phyloP scores from a whole-genome alignment of 2,329 filamentous ascomycete genomes.

The Penicillium digitatum region DNA sequence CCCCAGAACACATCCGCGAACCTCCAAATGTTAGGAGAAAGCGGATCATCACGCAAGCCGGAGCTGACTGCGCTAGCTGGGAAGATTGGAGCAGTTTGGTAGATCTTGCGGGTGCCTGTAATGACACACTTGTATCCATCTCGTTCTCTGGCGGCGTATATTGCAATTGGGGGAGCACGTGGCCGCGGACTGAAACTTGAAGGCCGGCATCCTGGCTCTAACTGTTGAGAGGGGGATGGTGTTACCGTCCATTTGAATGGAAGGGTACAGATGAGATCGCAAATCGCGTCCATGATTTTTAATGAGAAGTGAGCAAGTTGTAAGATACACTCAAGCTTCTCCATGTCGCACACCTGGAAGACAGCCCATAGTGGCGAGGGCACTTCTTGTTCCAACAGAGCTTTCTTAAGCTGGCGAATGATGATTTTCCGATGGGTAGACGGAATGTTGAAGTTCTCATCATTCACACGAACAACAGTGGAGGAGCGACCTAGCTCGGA shows the following conservation, averaged over 20 bases:
- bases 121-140: conserved; percentile 8
- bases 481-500: background rate
- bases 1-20: conserved; percentile 9
- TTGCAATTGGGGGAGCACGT: background rate
- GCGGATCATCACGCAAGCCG: background rate
- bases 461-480: background rate
- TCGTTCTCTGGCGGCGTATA: conserved; percentile 2
- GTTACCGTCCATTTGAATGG: conserved; percentile 3
- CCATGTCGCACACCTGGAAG: conserved; percentile 9
- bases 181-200: background rate
- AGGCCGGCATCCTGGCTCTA: background rate
- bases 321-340: background rate
- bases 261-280: background rate
- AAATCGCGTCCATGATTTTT: background rate
- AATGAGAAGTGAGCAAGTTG: background rate
- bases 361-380: conserved; percentile 7
- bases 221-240: background rate
- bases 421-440: background rate
- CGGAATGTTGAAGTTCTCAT: conserved; percentile 3
- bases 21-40: background rate
- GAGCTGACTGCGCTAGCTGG: background rate
- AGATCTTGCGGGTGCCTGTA: conserved; percentile 3
- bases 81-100: conserved; percentile 1
- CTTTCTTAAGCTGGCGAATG: background rate
- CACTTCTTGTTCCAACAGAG: background rate